Base-by-base conservation (phyloP, 1,284 basidiomycete genomes). In the Tilletia caries region DNA sequence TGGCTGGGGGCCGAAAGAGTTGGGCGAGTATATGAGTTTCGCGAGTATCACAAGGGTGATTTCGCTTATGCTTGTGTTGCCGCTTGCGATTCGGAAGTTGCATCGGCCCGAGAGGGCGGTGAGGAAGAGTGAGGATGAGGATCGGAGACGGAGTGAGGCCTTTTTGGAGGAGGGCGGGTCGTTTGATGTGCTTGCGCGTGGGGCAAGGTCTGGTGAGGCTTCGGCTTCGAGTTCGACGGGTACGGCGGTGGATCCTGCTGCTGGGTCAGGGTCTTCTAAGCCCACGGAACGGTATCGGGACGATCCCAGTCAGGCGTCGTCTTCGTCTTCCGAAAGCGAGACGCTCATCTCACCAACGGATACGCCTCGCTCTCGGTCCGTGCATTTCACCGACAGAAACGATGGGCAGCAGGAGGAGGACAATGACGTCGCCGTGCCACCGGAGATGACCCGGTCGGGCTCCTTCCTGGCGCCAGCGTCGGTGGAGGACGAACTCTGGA, bases 1-100 rank as follows among this genome's bases (percentile, higher is more conserved):
- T 64, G 71, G 75, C 58, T 82, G 81, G 82, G 77, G 72, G 34
- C 74, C 79, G 1, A 70, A 73, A 2, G 72, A 77, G 68, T 66
- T 83, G 3, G 81, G 80, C 13, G 70, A 72, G 58, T 82, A 75
- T 48, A 71, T 83, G n/a, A 80, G 75, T 4, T 78, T 76, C 68
- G 71, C 73, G 29, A 73, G 76, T 32, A 27, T 82, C 41, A 68
- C 75, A 15, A 73, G 82, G 29, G 80, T 82, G 15, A 37, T 82
- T 10, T 73, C 76, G 3, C 73, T 83, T 13, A 75, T 73, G 1
- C 67, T 76, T 46, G 66, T 82, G 18, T 54, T 83, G 32, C 82
- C 82, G 6, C n/a, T 82, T 4, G 68, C 75, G 8, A 77, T 82
- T 71, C 77, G 75, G 69, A 20, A 77, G 8, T 60, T 77, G 12